Base-by-base conservation (phyloP, 306 rosid species). In the Urtica urens region DNA sequence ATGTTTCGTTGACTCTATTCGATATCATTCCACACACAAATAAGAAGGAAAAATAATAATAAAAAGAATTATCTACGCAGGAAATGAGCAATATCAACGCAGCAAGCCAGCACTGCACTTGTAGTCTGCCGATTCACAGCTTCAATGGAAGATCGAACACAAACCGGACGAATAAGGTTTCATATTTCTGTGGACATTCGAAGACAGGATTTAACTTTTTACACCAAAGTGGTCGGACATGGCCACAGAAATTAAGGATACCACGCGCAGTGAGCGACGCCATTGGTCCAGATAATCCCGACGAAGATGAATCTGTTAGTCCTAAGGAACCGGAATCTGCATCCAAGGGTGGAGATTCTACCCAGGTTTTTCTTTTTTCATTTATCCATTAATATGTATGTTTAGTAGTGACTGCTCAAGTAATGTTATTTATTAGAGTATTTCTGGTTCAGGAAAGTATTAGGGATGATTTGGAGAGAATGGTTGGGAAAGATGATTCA, bases 401-500 rank as follows among this genome's bases (percentile, higher is more conserved):
- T 35, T 3, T 35, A 4, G 40, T 30, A n/a, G 13, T 39, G 40
- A 6, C 37, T 21, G 4, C 15, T 22, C 47, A 15, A 15, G 45
- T 23, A 18, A 10, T 45, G 34, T 21, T 37, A 51, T 44, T 35
- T 58, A 7, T 35, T 87, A 88, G 93, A 72, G 19, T 16, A 26
- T 52, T 65, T 68, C 74, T 50, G 76, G 51, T 45, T n/a, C n/a
- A n/a, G n/a, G 86, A 79, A 23, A 71, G 49, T 48, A 73, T 81
- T 30, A 75, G 94, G 46, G 87, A 81, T 39, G 69, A 72, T 62
- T 80, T 90, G 1, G 97, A 90, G 72, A 77, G 85, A 69, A 73
- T 86, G 23, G 93, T 77, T 38, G 97, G 97, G 10, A 59, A 46
- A 47, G 95, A 90, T 75, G 97, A 90, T 69, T 84, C 97, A 15